Evolutionary conservation across 2,329 filamentous ascomycete species (phyloP), one percentile per base, ranked within the genome.

Genomic region (Fusarium sp.): DNA sequence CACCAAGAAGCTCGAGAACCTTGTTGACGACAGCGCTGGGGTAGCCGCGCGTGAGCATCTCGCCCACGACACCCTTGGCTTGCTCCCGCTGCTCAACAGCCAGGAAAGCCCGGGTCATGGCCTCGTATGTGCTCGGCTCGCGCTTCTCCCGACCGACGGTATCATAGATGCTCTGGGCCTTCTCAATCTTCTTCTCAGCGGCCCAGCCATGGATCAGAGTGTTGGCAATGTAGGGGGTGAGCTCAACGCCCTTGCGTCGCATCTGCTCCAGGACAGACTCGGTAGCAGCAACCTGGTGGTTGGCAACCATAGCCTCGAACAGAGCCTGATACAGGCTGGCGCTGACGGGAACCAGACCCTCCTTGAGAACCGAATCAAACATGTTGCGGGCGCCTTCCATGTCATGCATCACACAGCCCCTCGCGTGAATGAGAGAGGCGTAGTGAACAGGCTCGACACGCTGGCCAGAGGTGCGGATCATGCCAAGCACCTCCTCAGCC

Each of bases 151-250:
- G 89, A 10, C 92, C 90, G 5, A 99, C 92, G n/a, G 89, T 88
- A 68, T 93, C 89, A 81, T 97, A 99, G 71, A 98, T 91, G 27
- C 89, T 85, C 80, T 92, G 91, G 20, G 95, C 94, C 83, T 95
- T 95, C 69, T 86, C 84, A 52, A 98, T 93, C 73, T 97, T 90
- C 84, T 93, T 93, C 81, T 94, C 93, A 16, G 92, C 89, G 25
- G 96, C 94, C 96, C 97, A 99, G 73, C 97, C 97, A 80, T 98
- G 95, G 79, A 99, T 98, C 54, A 99, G 88, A 7, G 96, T 98
- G 86, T 99, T 99, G 80, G 97, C 97, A 80, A 99, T 98, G 85
- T 99, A 99, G 0, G 97, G 93, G 3, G 97, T 98, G 87, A 98
- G 91, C 78, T 95, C 93, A 13, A 99, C 92, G 40, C 91, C 86